Percentiles rank a stretch among this genome's conserved stretches.
phyloP scores from a whole-genome alignment of 163 green algal species.

The Trebouxia gelatinosa region DNA sequence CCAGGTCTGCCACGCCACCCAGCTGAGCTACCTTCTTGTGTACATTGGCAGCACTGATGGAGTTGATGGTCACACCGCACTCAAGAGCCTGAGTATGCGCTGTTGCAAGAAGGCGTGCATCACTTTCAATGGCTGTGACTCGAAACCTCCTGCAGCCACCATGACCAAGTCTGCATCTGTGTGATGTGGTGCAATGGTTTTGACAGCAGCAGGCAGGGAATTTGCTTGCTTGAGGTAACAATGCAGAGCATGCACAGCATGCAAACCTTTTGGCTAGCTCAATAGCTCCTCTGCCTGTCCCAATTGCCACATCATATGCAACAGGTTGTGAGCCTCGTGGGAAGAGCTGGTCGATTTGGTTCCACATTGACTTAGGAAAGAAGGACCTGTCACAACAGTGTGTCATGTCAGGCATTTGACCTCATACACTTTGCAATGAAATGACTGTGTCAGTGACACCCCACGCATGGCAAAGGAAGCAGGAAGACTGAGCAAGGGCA shows the following conservation, averaged over 20 bases:
- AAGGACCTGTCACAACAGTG: slow-evolving; percentile 16
- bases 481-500: neutral
- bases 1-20: slow-evolving; percentile 13
- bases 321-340: slow-evolving; percentile 10
- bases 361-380: slow-evolving; percentile 11
- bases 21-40: slow-evolving; percentile 22
- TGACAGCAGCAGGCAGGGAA: too few species aligned
- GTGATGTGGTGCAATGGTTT: too few species aligned
- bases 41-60: neutral
- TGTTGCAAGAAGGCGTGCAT: slow-evolving; percentile 14
- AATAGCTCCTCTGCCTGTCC: slow-evolving; percentile 22
- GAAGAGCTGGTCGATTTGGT: slow-evolving; percentile 13
- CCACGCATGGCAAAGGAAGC: neutral
- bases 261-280: slow-evolving; percentile 24
- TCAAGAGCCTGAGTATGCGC: slow-evolving; percentile 14
- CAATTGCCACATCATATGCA: slow-evolving; percentile 21
- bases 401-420: neutral
- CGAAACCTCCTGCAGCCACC: slow-evolving; percentile 17
- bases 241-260: neutral
- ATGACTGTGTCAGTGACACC: neutral
- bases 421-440: too few species aligned
- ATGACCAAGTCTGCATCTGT: too few species aligned
- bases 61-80: slow-evolving; percentile 26
- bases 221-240: neutral
- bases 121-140: slow-evolving; percentile 23